These are phyloP conservation scores for Claviceps africana DNA, from an alignment of 2,329 filamentous ascomycete genomes.

Conservation along the genomic window DNA sequence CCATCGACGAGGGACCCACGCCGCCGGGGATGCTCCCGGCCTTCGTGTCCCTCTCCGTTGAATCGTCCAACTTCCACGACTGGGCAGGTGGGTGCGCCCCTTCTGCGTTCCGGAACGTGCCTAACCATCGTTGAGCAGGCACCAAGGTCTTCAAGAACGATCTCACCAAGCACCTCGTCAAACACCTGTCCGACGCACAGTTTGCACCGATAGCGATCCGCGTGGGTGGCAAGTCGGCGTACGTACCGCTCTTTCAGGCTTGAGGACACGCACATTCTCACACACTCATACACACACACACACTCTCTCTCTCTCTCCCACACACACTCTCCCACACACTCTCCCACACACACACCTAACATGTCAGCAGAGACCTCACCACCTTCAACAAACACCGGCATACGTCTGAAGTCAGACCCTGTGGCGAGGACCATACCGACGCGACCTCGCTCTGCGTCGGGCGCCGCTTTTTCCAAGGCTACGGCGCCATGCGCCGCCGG, in stretches of 20 bases:
- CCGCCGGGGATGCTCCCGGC: no score
- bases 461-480: neutral
- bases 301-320: no score
- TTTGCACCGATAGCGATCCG: neutral
- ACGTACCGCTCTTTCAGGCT: neutral
- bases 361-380: neutral
- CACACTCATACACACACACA: no score
- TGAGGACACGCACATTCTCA: no score
- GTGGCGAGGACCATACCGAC: neutral
- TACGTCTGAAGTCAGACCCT: neutral
- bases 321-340: no score
- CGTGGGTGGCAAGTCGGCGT: neutral
- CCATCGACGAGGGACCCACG: no score
- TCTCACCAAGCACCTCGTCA: neutral
- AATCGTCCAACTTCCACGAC: no score
- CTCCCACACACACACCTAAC: no score
- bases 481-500: neutral
- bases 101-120: no score
- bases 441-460: neutral
- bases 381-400: neutral
- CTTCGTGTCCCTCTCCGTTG: no score
- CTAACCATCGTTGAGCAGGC: no score
- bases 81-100: no score
- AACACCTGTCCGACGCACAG: neutral
- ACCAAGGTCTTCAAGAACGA: neutral